Evolutionary conservation across 441 rosid genomes (phyloP), one percentile per base, ranked within the genome.

Genomic region (Viola pubescens): DNA sequence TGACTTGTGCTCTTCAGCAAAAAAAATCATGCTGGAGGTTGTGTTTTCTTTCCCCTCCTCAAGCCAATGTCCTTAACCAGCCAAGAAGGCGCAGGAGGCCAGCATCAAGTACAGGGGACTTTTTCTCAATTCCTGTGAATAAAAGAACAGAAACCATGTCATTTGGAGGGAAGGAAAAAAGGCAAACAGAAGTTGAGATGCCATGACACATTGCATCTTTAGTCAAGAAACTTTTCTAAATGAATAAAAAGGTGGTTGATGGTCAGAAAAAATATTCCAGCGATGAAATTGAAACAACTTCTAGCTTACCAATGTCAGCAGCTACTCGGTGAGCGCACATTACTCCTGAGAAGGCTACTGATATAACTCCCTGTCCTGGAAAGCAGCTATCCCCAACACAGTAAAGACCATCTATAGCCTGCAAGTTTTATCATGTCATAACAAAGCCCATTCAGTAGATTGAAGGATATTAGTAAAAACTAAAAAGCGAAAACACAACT

Each of bases 301-400:
- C 37, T 13, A 6, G 2, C 81, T 77, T 68, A 94, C 98, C 97
- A 57, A 94, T 88, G 65, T 89, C 96, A 65, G 98, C 95, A 71
- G 98, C 98, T 50, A 89, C 97, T 19, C 98, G 86, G 74, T 89
- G 96, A 73, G 95, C 90, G 65, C 98, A 87, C 98, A 89, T 84
- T 26, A 89, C 84, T 63, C 97, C 98, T 3, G 97, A 87, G 71
- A 94, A 94, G 66, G 95, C 96, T 58, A 89, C 97, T 48, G 98
- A 94, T 74, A 92, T 87, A 47, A 92, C 95, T 63, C 97, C 98
- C 67, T 92, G 96, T 65, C 98, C 97, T 16, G 97, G 98, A 78
- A 92, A 92, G 78, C 96, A 92, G 80, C 97, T 89, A 69, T 92
- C 97, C 48, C 98, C 97, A 54, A 92, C 98, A 66, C 97, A 87